phyloP scores from a whole-genome alignment of 441 rosid genomes.

The Bocquillonia castaneifolia region DNA sequence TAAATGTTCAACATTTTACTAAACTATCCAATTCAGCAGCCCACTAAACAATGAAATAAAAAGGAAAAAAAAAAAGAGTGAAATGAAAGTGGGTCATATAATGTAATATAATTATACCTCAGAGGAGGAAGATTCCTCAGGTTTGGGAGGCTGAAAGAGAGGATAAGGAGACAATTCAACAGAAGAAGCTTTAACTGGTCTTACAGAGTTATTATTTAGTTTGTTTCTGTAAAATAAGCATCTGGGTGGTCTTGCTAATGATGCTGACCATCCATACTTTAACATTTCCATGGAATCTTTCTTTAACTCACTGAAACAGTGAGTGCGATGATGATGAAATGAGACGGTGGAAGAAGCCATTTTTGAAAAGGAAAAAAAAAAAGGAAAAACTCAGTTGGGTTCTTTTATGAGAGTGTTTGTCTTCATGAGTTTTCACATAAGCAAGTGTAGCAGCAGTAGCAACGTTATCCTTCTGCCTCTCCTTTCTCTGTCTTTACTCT shows the following conservation, averaged over 20 bases:
- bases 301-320: slow-evolving; percentile 16
- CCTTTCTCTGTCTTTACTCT: too few relatives aligned
- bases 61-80: neutral
- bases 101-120: slow-evolving; percentile 19
- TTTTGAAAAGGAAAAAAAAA: too few relatives aligned
- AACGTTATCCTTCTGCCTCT: too few relatives aligned
- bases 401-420: neutral
- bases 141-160: slow-evolving; percentile 33
- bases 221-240: slow-evolving; percentile 17
- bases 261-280: too few relatives aligned
- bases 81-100: neutral
- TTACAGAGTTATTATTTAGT: slow-evolving; percentile 17
- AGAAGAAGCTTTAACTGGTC: slow-evolving; percentile 33
- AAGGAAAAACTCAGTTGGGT: neutral
- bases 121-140: slow-evolving; percentile 35
- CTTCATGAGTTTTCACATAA: neutral
- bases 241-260: slow-evolving; percentile 24
- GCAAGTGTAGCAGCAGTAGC: too few relatives aligned
- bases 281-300: slow-evolving; percentile 20
- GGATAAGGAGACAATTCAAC: slow-evolving; percentile 37
- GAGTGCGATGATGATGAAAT: slow-evolving; percentile 30
- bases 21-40: neutral
- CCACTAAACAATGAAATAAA: neutral
- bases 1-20: neutral
- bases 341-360: slow-evolving; percentile 36